A percentile compares a stretch with the other conserved stretches of the same genome.
Evolutionary conservation across 768 basidiomycete species (phyloP).

Genomic region (Hericium rajendrae): DNA sequence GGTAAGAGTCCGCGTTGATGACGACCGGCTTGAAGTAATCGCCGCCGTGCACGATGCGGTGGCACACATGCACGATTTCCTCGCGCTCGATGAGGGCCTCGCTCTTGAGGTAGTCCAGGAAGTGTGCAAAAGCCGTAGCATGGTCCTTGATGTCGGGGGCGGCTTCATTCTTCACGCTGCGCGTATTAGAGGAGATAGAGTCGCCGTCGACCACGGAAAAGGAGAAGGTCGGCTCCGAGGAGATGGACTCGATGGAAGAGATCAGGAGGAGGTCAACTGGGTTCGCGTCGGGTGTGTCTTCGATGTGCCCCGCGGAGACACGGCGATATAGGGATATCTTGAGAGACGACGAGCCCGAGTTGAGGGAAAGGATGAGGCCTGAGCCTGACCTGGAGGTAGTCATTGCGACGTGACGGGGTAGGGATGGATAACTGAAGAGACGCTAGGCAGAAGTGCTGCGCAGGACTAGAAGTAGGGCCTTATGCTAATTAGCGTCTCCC

Average conservation of each 20-base stretch:
- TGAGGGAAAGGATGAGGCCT: conserved; percentile 55
- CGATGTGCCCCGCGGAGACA: conserved; percentile 14
- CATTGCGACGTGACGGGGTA: background rate
- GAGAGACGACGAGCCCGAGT: conserved; percentile 80
- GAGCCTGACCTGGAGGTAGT: conserved; percentile 1
- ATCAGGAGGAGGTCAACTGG: conserved; percentile 37
- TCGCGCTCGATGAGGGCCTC: conserved; percentile 32
- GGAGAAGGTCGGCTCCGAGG: conserved; percentile 41
- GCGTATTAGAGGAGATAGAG: background rate
- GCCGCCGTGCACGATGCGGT: conserved; percentile 85
- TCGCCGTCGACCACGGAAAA: conserved; percentile 23
- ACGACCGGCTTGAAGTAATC: conserved; percentile 60
- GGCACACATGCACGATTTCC: conserved; percentile 49
- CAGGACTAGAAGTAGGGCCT: too few relatives aligned
- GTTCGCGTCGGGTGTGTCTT: conserved; percentile 20
- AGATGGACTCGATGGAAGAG: conserved; percentile 48
- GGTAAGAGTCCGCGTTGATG: conserved; percentile 57
- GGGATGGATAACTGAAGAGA: background rate
- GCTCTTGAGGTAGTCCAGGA: conserved; percentile 38
- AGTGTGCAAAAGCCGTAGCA: conserved; percentile 50
- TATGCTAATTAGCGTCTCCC: too few relatives aligned
- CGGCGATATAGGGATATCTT: conserved; percentile 63
- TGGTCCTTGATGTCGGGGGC: conserved; percentile 42
- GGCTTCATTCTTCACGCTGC: conserved; percentile 30
- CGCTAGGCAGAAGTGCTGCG: background rate